These are phyloP conservation scores for Acanthamoeba triangularis DNA, from an alignment of 208 protist species.

Conservation along the genomic window DNA sequence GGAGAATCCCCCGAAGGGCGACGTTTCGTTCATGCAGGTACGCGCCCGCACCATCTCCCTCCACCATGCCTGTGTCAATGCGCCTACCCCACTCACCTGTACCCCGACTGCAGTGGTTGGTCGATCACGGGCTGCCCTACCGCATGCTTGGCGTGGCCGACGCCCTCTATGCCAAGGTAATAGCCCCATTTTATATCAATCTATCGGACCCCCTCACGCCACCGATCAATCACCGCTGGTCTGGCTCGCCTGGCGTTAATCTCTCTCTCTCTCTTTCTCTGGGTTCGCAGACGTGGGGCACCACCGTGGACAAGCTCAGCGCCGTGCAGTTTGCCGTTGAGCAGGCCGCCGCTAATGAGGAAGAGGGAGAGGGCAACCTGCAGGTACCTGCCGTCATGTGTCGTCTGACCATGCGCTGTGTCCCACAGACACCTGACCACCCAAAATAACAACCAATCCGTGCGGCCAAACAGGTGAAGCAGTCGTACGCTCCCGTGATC, in stretches of 20 bases:
- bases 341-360: conserved; percentile 34
- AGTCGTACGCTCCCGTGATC: conserved; percentile 20
- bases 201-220: neutral
- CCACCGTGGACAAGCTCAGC: conserved; percentile 38
- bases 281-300: neutral
- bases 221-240: neutral
- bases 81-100: neutral
- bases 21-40: conserved; percentile 43
- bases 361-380: conserved; percentile 34
- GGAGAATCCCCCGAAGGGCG: conserved; percentile 36
- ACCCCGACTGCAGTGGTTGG: neutral
- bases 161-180: conserved; percentile 40
- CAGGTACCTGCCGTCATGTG: neutral
- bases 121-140: conserved; percentile 8
- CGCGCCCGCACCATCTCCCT: neutral
- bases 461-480: neutral
- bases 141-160: conserved; percentile 46
- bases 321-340: conserved; percentile 40
- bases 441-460: neutral
- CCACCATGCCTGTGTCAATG: neutral
- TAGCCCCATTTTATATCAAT: neutral
- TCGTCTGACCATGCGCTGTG: neutral
- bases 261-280: neutral
- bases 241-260: neutral
- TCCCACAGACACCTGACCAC: neutral